Evolutionary conservation across 306 rosid genomes (phyloP).

Genomic region (Vigna nakashimae): DNA sequence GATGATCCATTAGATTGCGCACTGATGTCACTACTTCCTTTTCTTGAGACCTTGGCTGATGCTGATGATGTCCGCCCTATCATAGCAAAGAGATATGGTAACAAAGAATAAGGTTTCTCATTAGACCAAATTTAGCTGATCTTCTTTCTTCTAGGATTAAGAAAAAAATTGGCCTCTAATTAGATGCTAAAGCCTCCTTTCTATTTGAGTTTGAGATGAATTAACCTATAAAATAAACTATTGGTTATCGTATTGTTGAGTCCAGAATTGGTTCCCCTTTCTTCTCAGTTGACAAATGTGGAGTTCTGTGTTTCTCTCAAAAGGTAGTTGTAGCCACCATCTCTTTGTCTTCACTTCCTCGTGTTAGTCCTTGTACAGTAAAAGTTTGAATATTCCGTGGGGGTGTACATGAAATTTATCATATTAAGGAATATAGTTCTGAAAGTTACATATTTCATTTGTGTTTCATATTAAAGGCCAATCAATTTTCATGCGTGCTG

Average conservation of each 20-base stretch:
- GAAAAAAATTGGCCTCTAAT: slow-evolving; percentile 59
- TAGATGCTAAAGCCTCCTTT: slow-evolving; percentile 58
- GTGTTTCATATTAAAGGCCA: slow-evolving; percentile 32
- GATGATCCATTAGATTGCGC: slow-evolving; percentile 90
- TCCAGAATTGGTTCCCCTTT: slow-evolving; percentile 54
- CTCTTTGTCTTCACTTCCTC: slow-evolving; percentile 43
- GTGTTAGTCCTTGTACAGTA: slow-evolving; percentile 70
- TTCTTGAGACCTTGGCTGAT: slow-evolving; percentile 88
- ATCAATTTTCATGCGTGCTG: slow-evolving; percentile 33
- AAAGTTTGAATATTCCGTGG: slow-evolving; percentile 52
- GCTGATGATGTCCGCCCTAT: slow-evolving; percentile 98
- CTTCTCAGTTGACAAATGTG: slow-evolving; percentile 64
- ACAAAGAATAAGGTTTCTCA: slow-evolving; percentile 84
- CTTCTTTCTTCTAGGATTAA: slow-evolving; percentile 51
- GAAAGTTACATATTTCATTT: slow-evolving; percentile 47
- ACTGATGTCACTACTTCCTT: slow-evolving; percentile 90
- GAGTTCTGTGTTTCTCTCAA: slow-evolving; percentile 70
- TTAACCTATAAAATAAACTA: slow-evolving; percentile 75
- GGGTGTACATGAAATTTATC: slow-evolving; percentile 66
- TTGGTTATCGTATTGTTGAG: slow-evolving; percentile 61
- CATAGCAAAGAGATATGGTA: slow-evolving; percentile 86
- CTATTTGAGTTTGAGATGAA: slow-evolving; percentile 57
- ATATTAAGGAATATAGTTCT: slow-evolving; percentile 65
- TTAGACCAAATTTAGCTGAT: slow-evolving; percentile 68
- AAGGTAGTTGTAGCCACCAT: slow-evolving; percentile 76